Percentiles rank a stretch among this genome's conserved stretches.
phyloP scores from a whole-genome alignment of 2,329 filamentous ascomycete species.

The Aspergillus brunneoviolaceus region DNA sequence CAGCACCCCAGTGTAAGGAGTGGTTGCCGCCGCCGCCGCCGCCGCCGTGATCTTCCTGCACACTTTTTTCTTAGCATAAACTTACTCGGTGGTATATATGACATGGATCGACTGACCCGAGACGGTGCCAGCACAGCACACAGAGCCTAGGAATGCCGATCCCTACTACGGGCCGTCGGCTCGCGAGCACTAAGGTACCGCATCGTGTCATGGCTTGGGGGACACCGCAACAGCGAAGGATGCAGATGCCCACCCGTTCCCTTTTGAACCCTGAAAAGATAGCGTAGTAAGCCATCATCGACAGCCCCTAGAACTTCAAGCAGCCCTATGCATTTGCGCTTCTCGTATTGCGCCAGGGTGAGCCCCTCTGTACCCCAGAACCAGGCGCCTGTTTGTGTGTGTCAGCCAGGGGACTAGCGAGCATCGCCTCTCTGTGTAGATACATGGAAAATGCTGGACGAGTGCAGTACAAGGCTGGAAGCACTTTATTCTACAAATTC shows the following conservation, averaged over 20 bases:
- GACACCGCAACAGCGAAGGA: slow-evolving; percentile 49
- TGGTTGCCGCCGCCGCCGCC: too few species aligned
- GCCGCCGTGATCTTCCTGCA: not conserved
- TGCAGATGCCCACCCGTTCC: slow-evolving; percentile 47
- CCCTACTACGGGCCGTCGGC: slow-evolving; percentile 53
- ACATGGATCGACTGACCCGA: slow-evolving; percentile 41
- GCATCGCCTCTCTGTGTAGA: not conserved
- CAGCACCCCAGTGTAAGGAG: too few species aligned
- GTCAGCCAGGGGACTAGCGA: not conserved
- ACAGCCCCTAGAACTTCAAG: too few species aligned
- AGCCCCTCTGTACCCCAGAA: slow-evolving; percentile 27
- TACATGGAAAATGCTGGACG: not conserved
- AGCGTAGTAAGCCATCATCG: slow-evolving; percentile 20
- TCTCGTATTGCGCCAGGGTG: slow-evolving; percentile 23
- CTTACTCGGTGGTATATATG: slow-evolving; percentile 45
- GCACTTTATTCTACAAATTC: not conserved
- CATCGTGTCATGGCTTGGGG: slow-evolving; percentile 56
- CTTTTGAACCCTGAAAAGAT: slow-evolving; percentile 27
- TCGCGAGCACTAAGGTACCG: slow-evolving; percentile 38
- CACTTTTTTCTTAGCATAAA: slow-evolving; percentile 43
- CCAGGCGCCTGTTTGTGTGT: slow-evolving; percentile 13
- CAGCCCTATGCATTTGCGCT: too few species aligned
- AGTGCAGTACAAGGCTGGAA: not conserved
- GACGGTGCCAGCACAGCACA: slow-evolving; percentile 48
- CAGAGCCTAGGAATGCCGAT: slow-evolving; percentile 57